phyloP scores from a whole-genome alignment of 2,329 filamentous ascomycete genomes.

The Trichoderma koningiopsis region DNA sequence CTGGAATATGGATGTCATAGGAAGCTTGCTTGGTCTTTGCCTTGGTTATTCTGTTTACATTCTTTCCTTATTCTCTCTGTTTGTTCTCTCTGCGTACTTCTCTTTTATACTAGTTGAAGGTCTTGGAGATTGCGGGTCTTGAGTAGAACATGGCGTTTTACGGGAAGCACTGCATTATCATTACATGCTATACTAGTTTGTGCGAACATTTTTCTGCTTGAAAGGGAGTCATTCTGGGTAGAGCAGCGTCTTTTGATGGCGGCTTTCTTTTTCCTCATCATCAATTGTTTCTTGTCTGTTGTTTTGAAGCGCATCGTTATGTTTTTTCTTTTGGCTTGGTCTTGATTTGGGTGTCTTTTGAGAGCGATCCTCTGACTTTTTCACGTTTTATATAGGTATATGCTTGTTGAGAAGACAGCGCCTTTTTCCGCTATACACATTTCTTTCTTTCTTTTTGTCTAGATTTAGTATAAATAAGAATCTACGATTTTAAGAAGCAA shows the following conservation, averaged over 20 bases:
- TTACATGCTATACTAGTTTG: not conserved
- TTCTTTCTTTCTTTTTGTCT: not conserved
- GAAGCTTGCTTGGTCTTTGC: not conserved
- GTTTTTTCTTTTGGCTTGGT: not conserved
- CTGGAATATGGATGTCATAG: not conserved
- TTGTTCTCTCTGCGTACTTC: not conserved
- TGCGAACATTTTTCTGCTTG: not conserved
- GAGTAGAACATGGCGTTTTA: constrained; percentile 13
- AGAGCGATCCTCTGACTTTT: not conserved
- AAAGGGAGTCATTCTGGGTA: constrained; percentile 18
- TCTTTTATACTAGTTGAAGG: not conserved
- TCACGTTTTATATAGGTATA: constrained; percentile 7
- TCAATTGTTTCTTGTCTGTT: not conserved
- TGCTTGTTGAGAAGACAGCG: not conserved
- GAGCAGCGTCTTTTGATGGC: constrained; percentile 5
- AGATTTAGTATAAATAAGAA: not conserved
- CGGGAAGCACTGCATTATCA: not conserved
- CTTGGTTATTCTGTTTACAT: not conserved
- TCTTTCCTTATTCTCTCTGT: not conserved
- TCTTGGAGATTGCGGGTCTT: not conserved
- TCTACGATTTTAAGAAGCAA: not conserved
- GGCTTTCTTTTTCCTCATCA: not conserved
- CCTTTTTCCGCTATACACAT: not conserved
- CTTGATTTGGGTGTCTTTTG: constrained; percentile 5
- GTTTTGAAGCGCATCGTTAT: not conserved